Evolutionary conservation across 2,329 filamentous ascomycete species (phyloP), one percentile per base, ranked within the genome.

Genomic region (Fusarium paranaense): DNA sequence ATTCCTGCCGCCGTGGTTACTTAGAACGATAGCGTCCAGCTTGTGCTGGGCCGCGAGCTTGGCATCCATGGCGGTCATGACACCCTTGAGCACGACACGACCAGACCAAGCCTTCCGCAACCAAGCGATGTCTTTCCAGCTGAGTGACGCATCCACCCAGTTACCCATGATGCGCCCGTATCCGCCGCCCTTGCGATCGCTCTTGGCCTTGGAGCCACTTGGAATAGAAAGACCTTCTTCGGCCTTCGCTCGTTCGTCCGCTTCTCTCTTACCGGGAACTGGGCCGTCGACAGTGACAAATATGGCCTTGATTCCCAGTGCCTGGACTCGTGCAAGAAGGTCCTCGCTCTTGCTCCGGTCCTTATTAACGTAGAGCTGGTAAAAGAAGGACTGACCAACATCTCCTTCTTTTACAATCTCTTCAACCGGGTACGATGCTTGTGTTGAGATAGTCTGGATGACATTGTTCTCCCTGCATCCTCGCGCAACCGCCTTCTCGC

Each of bases 91-190:
- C 74, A 91, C 83, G 84, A 94, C 73, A 78, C 90, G 83, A 89
- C 87, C 66, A 85, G 87, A 84, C 5, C 11, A 2, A 82, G 66
- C 42, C 18, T 59, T 40, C 3, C 91, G 89, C 27, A 94, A 78
- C 91, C 92, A 94, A 9, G 86, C 83, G 2, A 94, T 85, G 78
- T 93, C 92, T 58, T 89, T 86, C 92, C 92, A 94, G 85, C 86
- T 38, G 13, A 91, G 82, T n/a, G 87, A 85, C 1, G 89, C 77
- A 78, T 91, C 90, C 77, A 92, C 86, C 81, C 89, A 89, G 40
- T 82, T 78, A 6, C 89, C 88, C 86, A 91, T 88, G 16, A 58
- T 62, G 5, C 70, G 88, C 81, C 69, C 90, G 77, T 37, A 88
- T 85, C 89, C 87, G 1, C 87, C 86, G 32, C 90, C 90, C 73